Evolutionary conservation across 225 moss, liverwort and hornwort genomes (phyloP), one percentile per base, ranked within the genome.

Genomic region (Climacium dendroides): DNA sequence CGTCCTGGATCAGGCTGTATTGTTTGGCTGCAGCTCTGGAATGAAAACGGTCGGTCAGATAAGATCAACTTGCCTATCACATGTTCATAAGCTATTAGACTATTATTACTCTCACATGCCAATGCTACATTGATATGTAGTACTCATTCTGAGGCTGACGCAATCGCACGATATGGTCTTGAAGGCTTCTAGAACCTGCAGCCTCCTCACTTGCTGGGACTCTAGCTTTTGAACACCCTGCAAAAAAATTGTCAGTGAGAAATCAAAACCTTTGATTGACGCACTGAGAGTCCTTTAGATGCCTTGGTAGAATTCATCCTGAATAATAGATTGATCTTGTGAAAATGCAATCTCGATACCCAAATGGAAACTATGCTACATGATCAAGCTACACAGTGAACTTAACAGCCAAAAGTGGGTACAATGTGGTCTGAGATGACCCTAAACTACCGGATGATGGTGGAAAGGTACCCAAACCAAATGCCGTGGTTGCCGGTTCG

Each of bases 261-360:
- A 45, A 45, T 45, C 45, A 45, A 45, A 45, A 45, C 8, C 45
- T 45, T 45, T 29, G 41, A 66, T n/a, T 0, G 11, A 66, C 3
- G 2, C 6, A 20, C 18, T 11, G 2, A n/a, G 20, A n/a, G n/a
- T n/a, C n/a, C 64, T 9, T 18, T 10, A 19, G 0, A 7, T 29
- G 15, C 45, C 45, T 45, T 45, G 29, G 7, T 35, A 19, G 18
- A 3, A 15, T 50, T 50, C 50, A 8, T 64, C 5, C n/a, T n/a
- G n/a, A n/a, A 64, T 35, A 1, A 10, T 5, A 10, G 19, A 10
- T n/a, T n/a, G n/a, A n/a, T 64, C 35, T 2, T 35, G 5, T 5
- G 0, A 64, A 35, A 30, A 64, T 64, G 5, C 5, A 19, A 35
- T 64, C 5, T 64, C 0, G 0, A 4, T 35, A 34, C 3, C 3